Evolutionary conservation across 345 rosid species (phyloP).

Genomic region (Syzygium aromaticum): DNA sequence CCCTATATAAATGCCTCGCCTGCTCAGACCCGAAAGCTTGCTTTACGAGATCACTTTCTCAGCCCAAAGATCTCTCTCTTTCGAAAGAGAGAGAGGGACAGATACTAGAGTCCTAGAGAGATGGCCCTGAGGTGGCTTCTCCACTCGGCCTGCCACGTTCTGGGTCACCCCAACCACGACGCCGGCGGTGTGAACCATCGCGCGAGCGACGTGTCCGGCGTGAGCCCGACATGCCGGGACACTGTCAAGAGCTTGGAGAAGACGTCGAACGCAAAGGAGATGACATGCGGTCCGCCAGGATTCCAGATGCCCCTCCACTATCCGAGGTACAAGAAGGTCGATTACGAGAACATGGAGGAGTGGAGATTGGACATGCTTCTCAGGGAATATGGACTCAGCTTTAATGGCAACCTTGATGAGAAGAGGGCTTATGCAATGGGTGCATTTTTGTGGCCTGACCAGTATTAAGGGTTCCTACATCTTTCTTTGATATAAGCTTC

Average conservation of each 20-base stretch:
- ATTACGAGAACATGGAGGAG: conserved; percentile 69
- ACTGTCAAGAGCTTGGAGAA: conserved; percentile 5
- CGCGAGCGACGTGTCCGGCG: not conserved
- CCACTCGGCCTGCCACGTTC: conserved; percentile 26
- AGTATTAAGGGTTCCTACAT: conserved; percentile 7
- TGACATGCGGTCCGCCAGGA: conserved; percentile 10
- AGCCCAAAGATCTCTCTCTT: not conserved
- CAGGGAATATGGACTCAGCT: conserved; percentile 39
- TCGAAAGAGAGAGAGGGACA: not conserved
- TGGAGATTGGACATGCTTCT: conserved; percentile 59
- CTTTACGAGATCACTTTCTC: not conserved
- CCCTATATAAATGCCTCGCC: not conserved
- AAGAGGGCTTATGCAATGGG: conserved; percentile 55
- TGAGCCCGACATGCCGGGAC: conserved; percentile 3
- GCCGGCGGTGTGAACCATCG: not conserved
- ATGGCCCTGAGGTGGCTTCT: conserved; percentile 33
- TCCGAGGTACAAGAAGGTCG: conserved; percentile 47
- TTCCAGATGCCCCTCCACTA: conserved; percentile 68
- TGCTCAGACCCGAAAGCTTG: not conserved
- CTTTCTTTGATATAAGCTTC: not conserved
- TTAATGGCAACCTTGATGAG: conserved; percentile 25
- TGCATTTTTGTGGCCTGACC: conserved; percentile 58
- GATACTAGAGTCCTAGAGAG: not conserved
- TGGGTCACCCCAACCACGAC: conserved; percentile 15
- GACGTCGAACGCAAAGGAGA: not conserved